A percentile compares a stretch with the other conserved stretches of the same genome.
Conservation (phyloP, 139 green algal genomes). For the Closterium sp. region DNA sequence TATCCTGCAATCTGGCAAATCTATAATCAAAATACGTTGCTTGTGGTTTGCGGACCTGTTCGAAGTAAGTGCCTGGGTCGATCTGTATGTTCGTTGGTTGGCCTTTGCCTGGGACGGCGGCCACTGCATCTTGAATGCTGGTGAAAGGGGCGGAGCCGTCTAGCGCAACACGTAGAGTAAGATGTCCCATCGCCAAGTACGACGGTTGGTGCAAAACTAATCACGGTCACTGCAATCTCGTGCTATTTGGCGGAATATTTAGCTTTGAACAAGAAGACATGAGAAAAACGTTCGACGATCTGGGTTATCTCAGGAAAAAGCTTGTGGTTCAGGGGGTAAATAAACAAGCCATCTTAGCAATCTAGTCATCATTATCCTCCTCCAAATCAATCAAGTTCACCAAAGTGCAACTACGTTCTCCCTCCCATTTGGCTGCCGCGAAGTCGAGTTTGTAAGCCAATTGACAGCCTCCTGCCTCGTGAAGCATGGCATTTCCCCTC, state of each 20-base stretch:
- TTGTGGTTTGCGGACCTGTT: not conserved
- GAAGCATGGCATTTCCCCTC: not conserved
- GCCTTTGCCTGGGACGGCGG: not conserved
- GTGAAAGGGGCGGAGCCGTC: not conserved
- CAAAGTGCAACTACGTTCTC: not conserved
- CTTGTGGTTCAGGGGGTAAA: not conserved
- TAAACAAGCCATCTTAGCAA: not conserved
- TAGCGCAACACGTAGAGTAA: not conserved
- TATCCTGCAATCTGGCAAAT: not conserved
- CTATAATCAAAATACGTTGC: not conserved
- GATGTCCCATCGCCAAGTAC: not conserved
- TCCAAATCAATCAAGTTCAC: not conserved
- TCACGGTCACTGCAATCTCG: not conserved
- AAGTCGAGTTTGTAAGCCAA: not conserved
- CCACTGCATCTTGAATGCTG: not conserved
- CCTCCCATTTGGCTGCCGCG: not conserved
- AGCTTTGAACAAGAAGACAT: not conserved
- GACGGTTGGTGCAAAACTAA: not conserved
- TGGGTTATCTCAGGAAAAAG: not conserved
- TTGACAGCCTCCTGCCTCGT: not conserved
- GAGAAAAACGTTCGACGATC: not conserved
- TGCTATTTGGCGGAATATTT: not conserved
- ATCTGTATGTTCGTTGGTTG: not conserved
- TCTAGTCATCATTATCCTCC: not conserved
- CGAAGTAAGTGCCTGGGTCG: not conserved